Conservation (phyloP, 2,329 filamentous ascomycete species). For the Colletotrichum endophyticum region DNA sequence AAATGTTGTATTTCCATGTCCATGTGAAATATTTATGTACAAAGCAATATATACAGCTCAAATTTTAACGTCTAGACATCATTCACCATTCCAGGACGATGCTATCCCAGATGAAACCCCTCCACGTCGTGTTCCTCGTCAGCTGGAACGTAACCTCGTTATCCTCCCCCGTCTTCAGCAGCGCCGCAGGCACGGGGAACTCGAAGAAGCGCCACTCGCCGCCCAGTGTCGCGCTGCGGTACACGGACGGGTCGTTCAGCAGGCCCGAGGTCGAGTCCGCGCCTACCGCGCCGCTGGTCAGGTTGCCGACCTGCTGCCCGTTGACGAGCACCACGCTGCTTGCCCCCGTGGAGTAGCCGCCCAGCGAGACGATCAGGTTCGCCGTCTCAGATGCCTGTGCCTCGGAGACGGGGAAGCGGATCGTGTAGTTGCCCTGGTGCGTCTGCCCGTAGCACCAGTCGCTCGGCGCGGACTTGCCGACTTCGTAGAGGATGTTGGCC, state of each 20-base stretch:
- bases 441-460: slow-evolving; percentile 58
- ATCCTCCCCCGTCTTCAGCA: slow-evolving; percentile 22
- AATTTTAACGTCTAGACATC: background rate
- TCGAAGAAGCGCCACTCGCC: slow-evolving; percentile 54
- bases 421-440: slow-evolving; percentile 37
- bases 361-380: slow-evolving; percentile 46
- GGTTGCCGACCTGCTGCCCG: slow-evolving; percentile 40
- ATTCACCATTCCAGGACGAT: slow-evolving; percentile 30
- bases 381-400: slow-evolving; percentile 28
- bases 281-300: slow-evolving; percentile 34
- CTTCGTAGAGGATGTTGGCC: slow-evolving; percentile 46
- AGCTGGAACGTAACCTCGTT: slow-evolving; percentile 30
- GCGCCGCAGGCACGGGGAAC: slow-evolving; percentile 29
- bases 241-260: slow-evolving; percentile 48
- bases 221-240: slow-evolving; percentile 49
- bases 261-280: slow-evolving; percentile 25
- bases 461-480: slow-evolving; percentile 37
- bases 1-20: background rate
- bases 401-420: slow-evolving; percentile 29
- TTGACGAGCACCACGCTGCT: slow-evolving; percentile 46
- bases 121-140: slow-evolving; percentile 30
- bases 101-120: slow-evolving; percentile 32
- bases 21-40: background rate
- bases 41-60: background rate
- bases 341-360: slow-evolving; percentile 47